These are phyloP conservation scores for Eucalyptus fibrosa DNA, from an alignment of 345 rosid species.

Conservation along the genomic window DNA sequence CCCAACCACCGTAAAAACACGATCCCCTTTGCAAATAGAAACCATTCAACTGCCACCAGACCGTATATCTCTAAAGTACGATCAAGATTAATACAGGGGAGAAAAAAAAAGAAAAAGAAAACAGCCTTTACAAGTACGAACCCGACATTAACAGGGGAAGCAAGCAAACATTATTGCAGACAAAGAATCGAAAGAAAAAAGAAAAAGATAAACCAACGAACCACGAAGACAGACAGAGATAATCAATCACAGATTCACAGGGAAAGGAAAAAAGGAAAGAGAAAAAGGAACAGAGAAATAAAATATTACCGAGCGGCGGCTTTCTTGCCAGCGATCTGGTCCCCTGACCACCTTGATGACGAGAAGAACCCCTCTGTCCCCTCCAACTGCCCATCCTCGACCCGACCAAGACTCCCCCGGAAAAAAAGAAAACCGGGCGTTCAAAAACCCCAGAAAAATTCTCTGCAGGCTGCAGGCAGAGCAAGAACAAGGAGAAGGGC, in stretches of 20 bases:
- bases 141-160: neutral
- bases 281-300: neutral
- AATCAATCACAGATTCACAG: neutral
- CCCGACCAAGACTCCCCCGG: neutral
- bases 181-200: neutral
- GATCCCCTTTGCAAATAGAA: neutral
- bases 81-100: neutral
- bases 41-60: neutral
- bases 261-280: neutral
- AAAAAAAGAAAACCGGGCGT: neutral
- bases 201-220: neutral
- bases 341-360: neutral
- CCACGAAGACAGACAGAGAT: neutral
- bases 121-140: neutral
- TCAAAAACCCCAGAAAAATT: neutral
- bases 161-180: neutral
- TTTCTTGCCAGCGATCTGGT: neutral
- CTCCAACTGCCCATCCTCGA: neutral
- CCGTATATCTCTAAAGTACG: neutral
- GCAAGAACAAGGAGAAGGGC: neutral
- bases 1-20: neutral
- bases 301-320: neutral
- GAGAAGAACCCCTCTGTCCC: neutral
- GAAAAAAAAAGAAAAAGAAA: accelerated
- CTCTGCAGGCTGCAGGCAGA: neutral